These are phyloP conservation scores for Fusarium oxysporum DNA, from an alignment of 2,329 filamentous ascomycete genomes.

Conservation along the genomic window DNA sequence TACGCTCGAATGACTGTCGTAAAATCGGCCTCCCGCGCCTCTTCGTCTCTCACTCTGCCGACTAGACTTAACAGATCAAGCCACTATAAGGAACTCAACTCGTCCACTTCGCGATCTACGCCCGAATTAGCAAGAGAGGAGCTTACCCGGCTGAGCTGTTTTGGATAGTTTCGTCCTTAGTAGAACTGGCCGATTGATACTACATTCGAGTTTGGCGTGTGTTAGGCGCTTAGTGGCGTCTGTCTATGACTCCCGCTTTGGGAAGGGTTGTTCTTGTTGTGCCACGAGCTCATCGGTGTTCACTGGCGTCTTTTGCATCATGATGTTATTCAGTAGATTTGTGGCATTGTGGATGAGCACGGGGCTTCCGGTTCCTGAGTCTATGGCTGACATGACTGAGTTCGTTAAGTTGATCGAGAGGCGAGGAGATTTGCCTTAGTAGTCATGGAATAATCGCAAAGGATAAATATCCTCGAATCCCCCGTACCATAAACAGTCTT, in stretches of 20 bases:
- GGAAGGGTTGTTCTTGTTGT: conserved; percentile 7
- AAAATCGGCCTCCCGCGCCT: neutral
- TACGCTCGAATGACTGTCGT: conserved; percentile 2
- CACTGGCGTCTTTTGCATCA: conserved; percentile 9
- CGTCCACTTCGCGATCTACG: neutral
- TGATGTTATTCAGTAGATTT: neutral
- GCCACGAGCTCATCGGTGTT: neutral
- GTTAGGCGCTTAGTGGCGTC: conserved; percentile 32
- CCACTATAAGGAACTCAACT: neutral
- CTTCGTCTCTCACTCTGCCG: neutral
- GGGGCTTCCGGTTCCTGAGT: conserved; percentile 31
- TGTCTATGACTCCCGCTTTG: conserved; percentile 26
- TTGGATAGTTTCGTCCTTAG: conserved; percentile 10
- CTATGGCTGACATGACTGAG: conserved; percentile 2
- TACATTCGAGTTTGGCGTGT: neutral
- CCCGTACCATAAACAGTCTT: conserved; percentile 6
- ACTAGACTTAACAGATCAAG: neutral
- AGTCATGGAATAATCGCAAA: neutral
- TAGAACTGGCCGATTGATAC: neutral
- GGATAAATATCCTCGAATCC: conserved; percentile 41
- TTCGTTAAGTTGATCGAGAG: conserved; percentile 8
- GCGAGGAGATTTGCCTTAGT: neutral
- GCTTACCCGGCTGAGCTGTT: neutral
- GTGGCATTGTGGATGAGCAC: conserved; percentile 28
- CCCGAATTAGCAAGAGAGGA: neutral